A percentile compares a stretch with the other conserved stretches of the same genome.
Conservation (phyloP, 148 eudicot genomes). For the Spergularia bocconei region DNA sequence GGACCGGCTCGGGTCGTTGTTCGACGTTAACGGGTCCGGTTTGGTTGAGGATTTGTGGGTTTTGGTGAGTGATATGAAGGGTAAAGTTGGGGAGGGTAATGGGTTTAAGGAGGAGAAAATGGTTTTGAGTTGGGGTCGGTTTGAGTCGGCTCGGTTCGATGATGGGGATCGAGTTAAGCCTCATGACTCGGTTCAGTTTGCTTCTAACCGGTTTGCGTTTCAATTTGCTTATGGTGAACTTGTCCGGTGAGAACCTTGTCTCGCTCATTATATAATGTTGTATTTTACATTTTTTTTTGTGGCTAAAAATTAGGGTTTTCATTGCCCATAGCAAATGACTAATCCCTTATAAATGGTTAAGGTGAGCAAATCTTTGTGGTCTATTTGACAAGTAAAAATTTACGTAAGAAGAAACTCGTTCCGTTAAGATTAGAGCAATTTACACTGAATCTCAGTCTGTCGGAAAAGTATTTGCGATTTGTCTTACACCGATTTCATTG, state of each 20-base stretch:
- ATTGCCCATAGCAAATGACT: too few species aligned
- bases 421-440: too few species aligned
- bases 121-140: slow-evolving; percentile 38
- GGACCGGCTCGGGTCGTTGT: slow-evolving; percentile 36
- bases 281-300: too few species aligned
- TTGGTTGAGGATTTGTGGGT: slow-evolving; percentile 52
- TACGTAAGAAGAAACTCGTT: too few species aligned
- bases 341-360: too few species aligned
- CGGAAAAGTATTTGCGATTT: too few species aligned
- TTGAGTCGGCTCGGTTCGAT: slow-evolving; percentile 72
- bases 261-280: too few species aligned
- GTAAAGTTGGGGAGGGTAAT: slow-evolving; percentile 34
- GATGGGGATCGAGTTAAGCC: slow-evolving; percentile 25
- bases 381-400: too few species aligned
- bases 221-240: slow-evolving; percentile 39
- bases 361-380: too few species aligned
- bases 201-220: slow-evolving; percentile 37
- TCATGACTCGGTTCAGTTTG: slow-evolving; percentile 58
- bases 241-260: slow-evolving; percentile 15
- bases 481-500: too few species aligned
- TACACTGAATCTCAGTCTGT: too few species aligned
- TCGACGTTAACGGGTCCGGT: slow-evolving; percentile 32
- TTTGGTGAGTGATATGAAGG: slow-evolving; percentile 49
- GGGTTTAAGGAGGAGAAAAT: slow-evolving; percentile 40
- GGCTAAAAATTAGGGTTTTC: too few species aligned